phyloP scores from a whole-genome alignment of 331 rosid genomes.

The Malus hybrid region DNA sequence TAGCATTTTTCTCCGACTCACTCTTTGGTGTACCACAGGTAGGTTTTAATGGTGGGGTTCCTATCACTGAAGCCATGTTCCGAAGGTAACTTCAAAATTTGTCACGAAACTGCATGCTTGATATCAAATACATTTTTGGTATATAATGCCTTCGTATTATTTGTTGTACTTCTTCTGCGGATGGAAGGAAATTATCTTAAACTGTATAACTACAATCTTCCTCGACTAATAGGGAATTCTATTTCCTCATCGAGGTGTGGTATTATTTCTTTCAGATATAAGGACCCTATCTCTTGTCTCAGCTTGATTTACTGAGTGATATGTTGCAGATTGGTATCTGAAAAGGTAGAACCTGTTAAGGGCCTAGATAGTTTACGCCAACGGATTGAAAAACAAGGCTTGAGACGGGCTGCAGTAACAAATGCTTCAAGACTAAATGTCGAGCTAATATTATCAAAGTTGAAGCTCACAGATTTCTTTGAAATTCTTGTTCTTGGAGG shows the following conservation, averaged over 20 bases:
- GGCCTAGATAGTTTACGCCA: conserved; percentile 24
- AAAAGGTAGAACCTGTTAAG: conserved; percentile 24
- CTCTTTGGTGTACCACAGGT: conserved; percentile 11
- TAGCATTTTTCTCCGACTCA: not conserved
- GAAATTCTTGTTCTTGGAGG: conserved; percentile 22
- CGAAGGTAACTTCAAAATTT: conserved; percentile 19
- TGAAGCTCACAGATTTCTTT: conserved; percentile 30
- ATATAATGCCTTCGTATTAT: not conserved
- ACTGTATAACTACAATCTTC: not conserved
- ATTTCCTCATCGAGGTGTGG: not conserved
- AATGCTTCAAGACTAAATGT: conserved; percentile 34
- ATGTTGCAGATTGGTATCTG: conserved; percentile 25
- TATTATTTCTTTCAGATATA: not conserved
- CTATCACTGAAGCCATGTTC: conserved; percentile 31
- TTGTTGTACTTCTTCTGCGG: not conserved
- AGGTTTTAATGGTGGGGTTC: conserved; percentile 40
- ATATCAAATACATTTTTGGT: not conserved
- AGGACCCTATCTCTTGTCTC: not conserved
- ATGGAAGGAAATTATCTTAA: not conserved
- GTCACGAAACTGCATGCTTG: not conserved
- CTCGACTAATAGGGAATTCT: not conserved
- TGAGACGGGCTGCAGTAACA: conserved; percentile 39
- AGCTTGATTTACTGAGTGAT: not conserved
- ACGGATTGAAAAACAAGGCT: conserved; percentile 32
- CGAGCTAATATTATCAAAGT: conserved; percentile 27